A percentile compares a stretch with the other conserved stretches of the same genome.
phyloP scores from a whole-genome alignment of 129 eudicot genomes.

The Gnaphalium uliginosum region DNA sequence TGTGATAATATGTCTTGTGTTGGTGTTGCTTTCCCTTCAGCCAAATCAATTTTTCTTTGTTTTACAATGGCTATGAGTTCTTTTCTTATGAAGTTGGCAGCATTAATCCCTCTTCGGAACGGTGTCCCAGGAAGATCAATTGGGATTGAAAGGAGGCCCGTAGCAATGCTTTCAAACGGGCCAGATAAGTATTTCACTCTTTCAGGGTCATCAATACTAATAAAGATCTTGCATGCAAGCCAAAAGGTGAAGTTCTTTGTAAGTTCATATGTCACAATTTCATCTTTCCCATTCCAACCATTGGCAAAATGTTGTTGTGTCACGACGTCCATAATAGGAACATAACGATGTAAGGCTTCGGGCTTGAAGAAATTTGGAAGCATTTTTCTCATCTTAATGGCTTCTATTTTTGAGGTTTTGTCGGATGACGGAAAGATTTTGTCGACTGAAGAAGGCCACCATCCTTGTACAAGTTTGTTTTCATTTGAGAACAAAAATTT shows the following conservation, averaged over 20 bases:
- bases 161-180: constrained; percentile 62
- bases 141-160: constrained; percentile 67
- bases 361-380: constrained; percentile 73
- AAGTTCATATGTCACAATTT: constrained; percentile 53
- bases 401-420: constrained; percentile 62
- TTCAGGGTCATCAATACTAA: constrained; percentile 72
- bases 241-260: constrained; percentile 72
- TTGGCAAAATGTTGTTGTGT: constrained; percentile 56
- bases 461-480: constrained; percentile 70
- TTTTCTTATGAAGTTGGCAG: constrained; percentile 52
- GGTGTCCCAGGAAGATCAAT: constrained; percentile 82
- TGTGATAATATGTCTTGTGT: constrained; percentile 88
- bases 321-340: constrained; percentile 65
- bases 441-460: constrained; percentile 88
- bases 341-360: constrained; percentile 65
- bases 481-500: constrained; percentile 82
- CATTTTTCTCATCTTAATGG: constrained; percentile 71
- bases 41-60: constrained; percentile 71
- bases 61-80: constrained; percentile 51
- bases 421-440: constrained; percentile 73
- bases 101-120: constrained; percentile 63
- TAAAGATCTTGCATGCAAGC: constrained; percentile 68
- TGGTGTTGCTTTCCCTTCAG: constrained; percentile 59
- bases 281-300: constrained; percentile 57
- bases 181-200: constrained; percentile 47